Evolutionary conservation across 2,329 filamentous ascomycete genomes (phyloP).

Genomic region (Diaporthe sp.): DNA sequence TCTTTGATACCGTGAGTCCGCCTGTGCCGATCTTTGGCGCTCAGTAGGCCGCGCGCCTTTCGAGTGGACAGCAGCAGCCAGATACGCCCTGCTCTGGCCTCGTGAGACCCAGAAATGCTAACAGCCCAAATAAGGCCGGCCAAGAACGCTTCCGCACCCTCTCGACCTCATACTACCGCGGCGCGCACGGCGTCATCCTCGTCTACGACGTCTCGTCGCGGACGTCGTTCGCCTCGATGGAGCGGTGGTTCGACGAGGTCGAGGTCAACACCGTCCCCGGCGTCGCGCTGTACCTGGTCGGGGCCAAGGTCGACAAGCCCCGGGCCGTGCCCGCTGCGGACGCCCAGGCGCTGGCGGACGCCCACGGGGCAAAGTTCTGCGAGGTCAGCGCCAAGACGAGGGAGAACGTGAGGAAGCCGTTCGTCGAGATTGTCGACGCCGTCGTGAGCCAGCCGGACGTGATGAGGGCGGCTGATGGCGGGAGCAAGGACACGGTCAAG

Average conservation of each 20-base stretch:
- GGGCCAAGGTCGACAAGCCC: conserved; percentile 64
- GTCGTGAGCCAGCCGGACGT: conserved; percentile 61
- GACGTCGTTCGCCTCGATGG: conserved; percentile 64
- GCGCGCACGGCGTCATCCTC: conserved; percentile 62
- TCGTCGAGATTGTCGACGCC: conserved; percentile 64
- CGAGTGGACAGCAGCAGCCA: background rate
- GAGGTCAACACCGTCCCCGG: conserved; percentile 62
- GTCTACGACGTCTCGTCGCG: conserved; percentile 63
- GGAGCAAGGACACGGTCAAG: conserved; percentile 46
- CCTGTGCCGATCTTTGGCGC: background rate
- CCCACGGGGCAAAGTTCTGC: conserved; percentile 61
- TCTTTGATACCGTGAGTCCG: conserved; percentile 62
- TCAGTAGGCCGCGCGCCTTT: background rate
- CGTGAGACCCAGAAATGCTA: background rate
- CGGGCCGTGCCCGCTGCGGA: conserved; percentile 62
- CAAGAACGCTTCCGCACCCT: conserved; percentile 64
- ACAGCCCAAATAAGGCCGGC: conserved; percentile 50
- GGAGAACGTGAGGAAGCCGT: conserved; percentile 63
- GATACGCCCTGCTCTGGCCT: background rate
- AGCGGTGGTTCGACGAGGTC: conserved; percentile 67
- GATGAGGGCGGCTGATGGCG: conserved; percentile 47
- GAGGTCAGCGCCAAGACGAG: conserved; percentile 67
- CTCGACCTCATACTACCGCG: conserved; percentile 64
- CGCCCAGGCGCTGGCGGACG: conserved; percentile 59
- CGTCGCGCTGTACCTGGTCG: conserved; percentile 65